phyloP scores from a whole-genome alignment of 352 stramenopile genomes.

The Sclerospora graminicola region DNA sequence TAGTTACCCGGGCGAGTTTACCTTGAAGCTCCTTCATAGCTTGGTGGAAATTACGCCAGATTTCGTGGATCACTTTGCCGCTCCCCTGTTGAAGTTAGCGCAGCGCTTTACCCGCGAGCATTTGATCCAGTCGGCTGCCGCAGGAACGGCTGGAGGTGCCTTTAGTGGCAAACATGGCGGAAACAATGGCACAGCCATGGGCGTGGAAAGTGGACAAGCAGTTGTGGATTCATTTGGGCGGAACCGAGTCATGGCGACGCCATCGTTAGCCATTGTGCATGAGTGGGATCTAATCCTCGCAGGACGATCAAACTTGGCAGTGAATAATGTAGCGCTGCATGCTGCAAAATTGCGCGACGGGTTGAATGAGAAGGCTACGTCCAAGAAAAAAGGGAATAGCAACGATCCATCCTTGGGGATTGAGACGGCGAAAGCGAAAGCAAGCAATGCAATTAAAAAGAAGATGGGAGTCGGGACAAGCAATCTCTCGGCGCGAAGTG shows the following conservation, averaged over 20 bases:
- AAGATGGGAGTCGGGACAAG: conserved; percentile 17
- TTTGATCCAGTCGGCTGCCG: conserved; percentile 42
- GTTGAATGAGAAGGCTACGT: conserved; percentile 28
- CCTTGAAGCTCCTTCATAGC: conserved; percentile 52
- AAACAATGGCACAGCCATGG: conserved; percentile 21
- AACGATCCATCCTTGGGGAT: conserved; percentile 17
- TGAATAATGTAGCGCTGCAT: conserved; percentile 75
- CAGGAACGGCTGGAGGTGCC: conserved; percentile 6
- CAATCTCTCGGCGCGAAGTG: conserved; percentile 15
- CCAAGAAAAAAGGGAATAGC: conserved; percentile 41
- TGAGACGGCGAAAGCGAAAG: conserved; percentile 13
- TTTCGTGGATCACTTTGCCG: conserved; percentile 72
- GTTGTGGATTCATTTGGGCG: conserved; percentile 65
- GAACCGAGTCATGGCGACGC: conserved; percentile 83
- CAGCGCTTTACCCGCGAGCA: conserved; percentile 81
- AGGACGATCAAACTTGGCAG: conserved; percentile 59
- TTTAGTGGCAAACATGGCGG: conserved; percentile 16
- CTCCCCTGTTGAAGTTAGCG: conserved; percentile 68
- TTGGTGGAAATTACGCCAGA: conserved; percentile 49
- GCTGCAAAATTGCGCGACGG: conserved; percentile 52
- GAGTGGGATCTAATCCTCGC: conserved; percentile 72
- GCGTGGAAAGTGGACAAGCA: conserved; percentile 27
- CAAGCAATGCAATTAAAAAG: conserved; percentile 31
- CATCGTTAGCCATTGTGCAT: conserved; percentile 70
- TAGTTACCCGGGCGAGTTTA: conserved; percentile 58